A percentile compares a stretch with the other conserved stretches of the same genome.
phyloP scores from a whole-genome alignment of 805 yeast species.

The Candida sithepensis region DNA sequence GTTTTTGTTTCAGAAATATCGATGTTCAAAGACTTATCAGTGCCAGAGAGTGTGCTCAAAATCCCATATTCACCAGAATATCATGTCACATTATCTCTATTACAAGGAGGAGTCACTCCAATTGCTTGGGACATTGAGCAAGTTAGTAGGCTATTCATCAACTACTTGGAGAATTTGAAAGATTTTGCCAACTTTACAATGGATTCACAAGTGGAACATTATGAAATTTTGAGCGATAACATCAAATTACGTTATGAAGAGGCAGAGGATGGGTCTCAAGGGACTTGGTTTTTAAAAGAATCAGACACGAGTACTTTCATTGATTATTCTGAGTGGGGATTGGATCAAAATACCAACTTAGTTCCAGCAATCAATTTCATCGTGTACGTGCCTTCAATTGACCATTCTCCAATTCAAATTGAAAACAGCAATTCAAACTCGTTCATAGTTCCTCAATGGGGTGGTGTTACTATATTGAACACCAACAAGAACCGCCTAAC shows the following conservation, averaged over 20 bases:
- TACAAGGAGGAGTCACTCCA: conserved; percentile 65
- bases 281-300: conserved; percentile 35
- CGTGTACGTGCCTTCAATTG: conserved; percentile 55
- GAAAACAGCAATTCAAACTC: conserved; percentile 47
- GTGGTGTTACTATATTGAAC: conserved; percentile 63
- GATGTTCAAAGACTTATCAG: conserved; percentile 24
- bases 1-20: conserved; percentile 39
- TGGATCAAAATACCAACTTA: conserved; percentile 43
- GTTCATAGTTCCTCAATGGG: conserved; percentile 86
- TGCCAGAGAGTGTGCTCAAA: conserved; percentile 33
- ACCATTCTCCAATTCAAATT: conserved; percentile 46
- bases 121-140: conserved; percentile 71
- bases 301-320: conserved; percentile 69
- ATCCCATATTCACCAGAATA: conserved; percentile 60
- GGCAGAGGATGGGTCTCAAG: conserved; percentile 19
- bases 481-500: conserved; percentile 31
- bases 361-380: conserved; percentile 71
- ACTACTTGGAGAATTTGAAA: conserved; percentile 50
- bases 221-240: conserved; percentile 39
- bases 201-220: conserved; percentile 76
- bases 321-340: conserved; percentile 83
- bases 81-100: conserved; percentile 71
- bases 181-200: conserved; percentile 67
- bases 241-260: conserved; percentile 23
- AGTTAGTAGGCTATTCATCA: conserved; percentile 49